These are phyloP conservation scores for Ensete ventricosum DNA, from an alignment of 176 grass and related monocot genomes.

Conservation along the genomic window DNA sequence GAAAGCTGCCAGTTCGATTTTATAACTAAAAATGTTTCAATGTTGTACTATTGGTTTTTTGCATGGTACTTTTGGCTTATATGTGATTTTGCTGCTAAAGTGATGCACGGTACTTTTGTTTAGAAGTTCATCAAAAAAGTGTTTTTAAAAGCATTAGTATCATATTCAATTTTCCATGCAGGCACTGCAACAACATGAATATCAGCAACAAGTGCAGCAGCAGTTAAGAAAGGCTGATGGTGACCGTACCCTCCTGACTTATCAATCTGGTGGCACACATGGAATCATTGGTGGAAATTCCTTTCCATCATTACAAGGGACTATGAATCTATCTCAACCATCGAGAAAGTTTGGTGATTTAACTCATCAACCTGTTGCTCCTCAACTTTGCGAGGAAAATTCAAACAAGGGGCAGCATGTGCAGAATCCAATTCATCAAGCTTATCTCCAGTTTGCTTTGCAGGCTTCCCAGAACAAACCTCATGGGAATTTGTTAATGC, in stretches of 20 bases:
- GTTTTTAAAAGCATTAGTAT: too few relatives aligned
- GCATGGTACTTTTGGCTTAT: too few relatives aligned
- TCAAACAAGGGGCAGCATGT: constrained; percentile 19
- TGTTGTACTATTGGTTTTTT: too few relatives aligned
- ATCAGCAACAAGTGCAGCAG: constrained; percentile 35
- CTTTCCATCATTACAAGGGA: constrained; percentile 36
- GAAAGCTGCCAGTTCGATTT: too few relatives aligned
- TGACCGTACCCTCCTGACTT: constrained; percentile 16
- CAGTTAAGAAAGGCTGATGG: constrained; percentile 18
- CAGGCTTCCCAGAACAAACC: constrained; percentile 57
- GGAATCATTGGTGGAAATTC: constrained; percentile 37
- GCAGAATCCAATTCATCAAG: constrained; percentile 55
- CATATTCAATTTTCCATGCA: neutral
- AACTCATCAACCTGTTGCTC: constrained; percentile 17
- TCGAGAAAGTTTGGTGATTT: constrained; percentile 31
- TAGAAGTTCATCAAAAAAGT: too few relatives aligned
- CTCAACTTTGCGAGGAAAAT: constrained; percentile 27
- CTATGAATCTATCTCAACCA: constrained; percentile 27
- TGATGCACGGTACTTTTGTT: too few relatives aligned
- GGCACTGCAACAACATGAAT: constrained; percentile 16
- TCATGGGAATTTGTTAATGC: constrained; percentile 54
- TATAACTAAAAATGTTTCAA: too few relatives aligned
- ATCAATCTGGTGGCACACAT: constrained; percentile 25
- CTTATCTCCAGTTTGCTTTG: constrained; percentile 62
- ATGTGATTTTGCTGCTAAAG: too few relatives aligned